A percentile compares a stretch with the other conserved stretches of the same genome.
phyloP scores from a whole-genome alignment of 148 eudicot species.

The Persicaria maculosa region DNA sequence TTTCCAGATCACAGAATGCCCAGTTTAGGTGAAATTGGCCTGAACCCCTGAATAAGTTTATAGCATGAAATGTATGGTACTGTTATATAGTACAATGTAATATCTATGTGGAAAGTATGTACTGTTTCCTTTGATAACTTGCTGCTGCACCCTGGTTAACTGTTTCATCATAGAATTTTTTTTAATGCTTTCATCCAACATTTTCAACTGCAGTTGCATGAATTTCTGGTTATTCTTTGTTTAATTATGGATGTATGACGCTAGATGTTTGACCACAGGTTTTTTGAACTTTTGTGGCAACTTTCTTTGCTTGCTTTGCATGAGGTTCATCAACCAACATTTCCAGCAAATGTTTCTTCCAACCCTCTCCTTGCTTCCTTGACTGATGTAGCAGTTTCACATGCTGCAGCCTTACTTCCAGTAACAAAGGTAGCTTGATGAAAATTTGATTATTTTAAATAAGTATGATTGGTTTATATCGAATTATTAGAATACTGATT shows the following conservation, averaged over 20 bases:
- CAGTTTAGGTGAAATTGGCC: background rate
- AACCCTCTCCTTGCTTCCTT: slow-evolving; percentile 88
- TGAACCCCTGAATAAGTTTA: background rate
- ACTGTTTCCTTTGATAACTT: background rate
- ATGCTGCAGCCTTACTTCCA: slow-evolving; percentile 96
- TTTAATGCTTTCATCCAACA: background rate
- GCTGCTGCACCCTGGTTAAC: background rate
- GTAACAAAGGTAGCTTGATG: slow-evolving; percentile 67
- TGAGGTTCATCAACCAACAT: slow-evolving; percentile 90
- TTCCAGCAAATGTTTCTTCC: slow-evolving; percentile 85
- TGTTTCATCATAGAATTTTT: background rate
- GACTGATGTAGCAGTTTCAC: slow-evolving; percentile 97
- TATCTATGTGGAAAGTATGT: background rate
- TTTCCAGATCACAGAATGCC: background rate
- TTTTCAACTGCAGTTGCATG: background rate
- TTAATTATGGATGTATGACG: background rate
- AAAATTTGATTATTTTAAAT: background rate
- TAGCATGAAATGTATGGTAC: background rate
- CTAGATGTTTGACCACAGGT: slow-evolving; percentile 69
- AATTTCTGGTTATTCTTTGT: background rate
- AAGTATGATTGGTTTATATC: background rate
- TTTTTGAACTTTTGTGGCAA: slow-evolving; percentile 96
- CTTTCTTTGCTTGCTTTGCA: slow-evolving; percentile 96
- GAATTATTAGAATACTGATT: background rate
- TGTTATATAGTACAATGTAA: background rate